These are phyloP conservation scores for Podospora conica DNA, from an alignment of 495 filamentous ascomycete species.

Conservation along the genomic window DNA sequence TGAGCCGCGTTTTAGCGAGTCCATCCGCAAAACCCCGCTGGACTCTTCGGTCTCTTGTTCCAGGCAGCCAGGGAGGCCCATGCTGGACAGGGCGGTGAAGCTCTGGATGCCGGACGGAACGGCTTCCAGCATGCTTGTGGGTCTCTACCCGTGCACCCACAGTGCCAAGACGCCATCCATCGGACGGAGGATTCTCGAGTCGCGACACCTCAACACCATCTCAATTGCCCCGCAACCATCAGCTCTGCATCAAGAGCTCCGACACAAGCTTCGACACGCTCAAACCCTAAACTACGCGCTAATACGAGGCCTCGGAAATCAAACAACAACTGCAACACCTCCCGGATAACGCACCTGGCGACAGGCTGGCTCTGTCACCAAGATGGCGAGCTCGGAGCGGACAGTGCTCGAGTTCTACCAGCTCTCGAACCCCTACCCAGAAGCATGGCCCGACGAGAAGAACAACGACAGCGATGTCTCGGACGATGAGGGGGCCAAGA, in stretches of 20 bases:
- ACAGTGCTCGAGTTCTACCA: constrained; percentile 86
- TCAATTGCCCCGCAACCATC: constrained; percentile 8
- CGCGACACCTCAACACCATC: not conserved
- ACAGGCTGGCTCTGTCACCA: constrained; percentile 1
- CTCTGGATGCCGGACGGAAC: not conserved
- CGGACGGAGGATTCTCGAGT: not conserved
- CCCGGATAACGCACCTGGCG: not conserved
- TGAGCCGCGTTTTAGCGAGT: not conserved
- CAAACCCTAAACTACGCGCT: not conserved
- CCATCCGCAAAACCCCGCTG: not conserved
- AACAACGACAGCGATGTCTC: constrained; percentile 60
- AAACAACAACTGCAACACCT: not conserved
- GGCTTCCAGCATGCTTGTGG: not conserved
- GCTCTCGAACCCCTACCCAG: constrained; percentile 69
- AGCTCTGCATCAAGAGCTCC: not conserved
- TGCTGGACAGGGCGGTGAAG: not conserved
- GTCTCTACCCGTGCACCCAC: not conserved
- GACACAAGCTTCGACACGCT: not conserved
- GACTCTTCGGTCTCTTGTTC: not conserved
- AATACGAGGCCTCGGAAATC: not conserved
- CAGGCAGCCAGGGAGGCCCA: not conserved
- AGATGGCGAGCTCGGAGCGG: constrained; percentile 52
- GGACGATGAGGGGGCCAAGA: constrained; percentile 54
- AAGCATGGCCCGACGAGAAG: constrained; percentile 80
- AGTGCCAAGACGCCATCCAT: constrained; percentile 6